Evolutionary conservation across 371 early-diverging fungal genomes (phyloP).

Genomic region (Mortierella sp.): DNA sequence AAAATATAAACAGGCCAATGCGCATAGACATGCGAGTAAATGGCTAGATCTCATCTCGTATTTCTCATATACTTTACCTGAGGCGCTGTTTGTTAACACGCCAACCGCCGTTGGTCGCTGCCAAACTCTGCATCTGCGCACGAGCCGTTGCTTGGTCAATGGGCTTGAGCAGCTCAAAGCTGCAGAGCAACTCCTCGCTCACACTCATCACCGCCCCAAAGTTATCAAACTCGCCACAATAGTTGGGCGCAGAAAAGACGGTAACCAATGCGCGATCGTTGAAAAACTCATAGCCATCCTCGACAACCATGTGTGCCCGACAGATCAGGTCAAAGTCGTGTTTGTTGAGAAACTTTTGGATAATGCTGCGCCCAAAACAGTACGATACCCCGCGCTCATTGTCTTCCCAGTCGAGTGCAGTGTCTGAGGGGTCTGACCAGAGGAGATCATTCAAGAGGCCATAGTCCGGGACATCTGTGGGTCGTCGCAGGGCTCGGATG

Average conservation of each 20-base stretch:
- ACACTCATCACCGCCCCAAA: slow-evolving; percentile 97
- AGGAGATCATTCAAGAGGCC: slow-evolving; percentile 91
- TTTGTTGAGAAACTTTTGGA: slow-evolving; percentile 91
- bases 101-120: slow-evolving; percentile 55
- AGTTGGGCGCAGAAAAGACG: slow-evolving; percentile 99
- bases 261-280: slow-evolving; percentile 97
- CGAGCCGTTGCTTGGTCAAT: slow-evolving; percentile 53
- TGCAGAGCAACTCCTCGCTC: slow-evolving; percentile 93
- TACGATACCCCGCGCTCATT: slow-evolving; percentile 99
- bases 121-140: slow-evolving; percentile 56
- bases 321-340: slow-evolving; percentile 96
- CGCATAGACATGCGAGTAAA: background rate
- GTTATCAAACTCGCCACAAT: slow-evolving; percentile 99
- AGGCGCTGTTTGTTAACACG: slow-evolving; percentile 56
- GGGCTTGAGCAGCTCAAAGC: slow-evolving; percentile 60
- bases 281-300: slow-evolving; percentile 99
- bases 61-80: slow-evolving; percentile 21
- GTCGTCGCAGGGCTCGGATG: slow-evolving; percentile 92
- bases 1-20: background rate
- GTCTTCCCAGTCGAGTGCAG: slow-evolving; percentile 93
- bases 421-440: slow-evolving; percentile 94
- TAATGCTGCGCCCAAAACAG: slow-evolving; percentile 94
- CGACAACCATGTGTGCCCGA: slow-evolving; percentile 99
- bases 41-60: background rate
- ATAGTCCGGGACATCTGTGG: slow-evolving; percentile 98